Evolutionary conservation across 192 early-diverging fungal genomes (phyloP), one percentile per base, ranked within the genome.

Genomic region (Paraglomus occultum): DNA sequence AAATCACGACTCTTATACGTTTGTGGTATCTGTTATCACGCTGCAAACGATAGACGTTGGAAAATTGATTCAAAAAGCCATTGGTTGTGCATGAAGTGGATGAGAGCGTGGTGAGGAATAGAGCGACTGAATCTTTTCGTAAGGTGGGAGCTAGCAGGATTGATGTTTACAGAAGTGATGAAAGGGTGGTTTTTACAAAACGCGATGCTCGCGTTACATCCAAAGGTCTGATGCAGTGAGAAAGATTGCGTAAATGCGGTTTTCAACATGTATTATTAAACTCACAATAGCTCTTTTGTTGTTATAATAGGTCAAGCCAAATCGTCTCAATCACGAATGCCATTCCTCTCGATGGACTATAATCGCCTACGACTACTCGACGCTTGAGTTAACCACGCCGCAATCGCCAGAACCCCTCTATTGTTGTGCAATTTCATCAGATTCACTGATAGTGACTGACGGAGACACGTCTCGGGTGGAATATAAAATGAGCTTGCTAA

Each of bases 1-100:
- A 53, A 77, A 75, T 23, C 73, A 80, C 20, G 76, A 80, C 20
- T 72, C 77, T 5, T 80, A 1, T 80, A 80, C 57, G 72, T 80
- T 53, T 74, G 73, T 64, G 76, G 79, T 52, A 63, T 76, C 15
- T 72, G 61, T 51, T 54, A 70, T 9, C 40, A 72, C 9, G 31
- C 72, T 23, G 72, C 72, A 2, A 67, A 67, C n/a, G 76, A 78
- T 17, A 72, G 70, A 40, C 70, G 72, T 17, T 77, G 68, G 70
- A 72, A 68, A 43, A 76, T 76, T 63, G 73, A 76, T 76, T 70
- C 42, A 76, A 76, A 67, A 76, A 31, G 31, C 31, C 31, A 3
- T 31, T 31, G 3, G 31, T 31, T 31, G 31, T 31, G 31, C 31
- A 31, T 31, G 31, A 31, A 31, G 31, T 31, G 31, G 31, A 31